Conservation (phyloP, 768 basidiomycete species). For the Termitomyces sp. region DNA sequence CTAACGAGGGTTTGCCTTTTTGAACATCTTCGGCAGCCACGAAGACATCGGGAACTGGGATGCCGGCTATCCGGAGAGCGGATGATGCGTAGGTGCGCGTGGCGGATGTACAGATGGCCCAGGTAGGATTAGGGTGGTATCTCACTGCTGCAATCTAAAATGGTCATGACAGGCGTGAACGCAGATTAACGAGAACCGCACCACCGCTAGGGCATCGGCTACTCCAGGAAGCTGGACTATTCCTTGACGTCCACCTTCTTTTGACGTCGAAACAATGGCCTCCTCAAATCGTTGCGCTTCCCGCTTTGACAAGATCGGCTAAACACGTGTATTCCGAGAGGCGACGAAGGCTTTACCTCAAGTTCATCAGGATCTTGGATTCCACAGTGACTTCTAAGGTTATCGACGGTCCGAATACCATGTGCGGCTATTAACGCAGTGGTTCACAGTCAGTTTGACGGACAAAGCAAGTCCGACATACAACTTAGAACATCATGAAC, state of each 20-base stretch:
- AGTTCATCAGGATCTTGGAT: constrained; percentile 64
- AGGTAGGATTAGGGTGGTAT: constrained; percentile 52
- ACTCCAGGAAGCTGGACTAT: constrained; percentile 77
- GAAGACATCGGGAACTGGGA: constrained; percentile 68
- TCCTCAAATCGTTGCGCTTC: constrained; percentile 78
- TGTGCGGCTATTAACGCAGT: constrained; percentile 51
- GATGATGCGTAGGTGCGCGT: constrained; percentile 69
- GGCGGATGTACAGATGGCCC: constrained; percentile 88
- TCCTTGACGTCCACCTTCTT: constrained; percentile 46
- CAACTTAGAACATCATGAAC: constrained; percentile 57
- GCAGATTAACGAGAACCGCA: constrained; percentile 16
- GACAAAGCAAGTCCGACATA: constrained; percentile 26
- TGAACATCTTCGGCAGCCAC: constrained; percentile 81
- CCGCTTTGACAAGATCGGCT: constrained; percentile 28
- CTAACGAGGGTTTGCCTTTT: constrained; percentile 75
- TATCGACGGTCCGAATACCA: constrained; percentile 81
- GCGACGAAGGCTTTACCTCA: constrained; percentile 38
- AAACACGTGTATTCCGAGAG: not conserved
- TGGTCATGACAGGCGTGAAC: not conserved
- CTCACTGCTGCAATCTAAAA: constrained; percentile 30
- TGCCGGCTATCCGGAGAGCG: constrained; percentile 59
- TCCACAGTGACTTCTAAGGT: constrained; percentile 66
- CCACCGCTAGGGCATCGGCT: constrained; percentile 49
- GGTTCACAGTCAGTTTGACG: not conserved
- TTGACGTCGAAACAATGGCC: constrained; percentile 64